Percentiles rank a stretch among this genome's conserved stretches.
Conservation (phyloP, 148 eudicot genomes). For the Camellia lanceoleosa region DNA sequence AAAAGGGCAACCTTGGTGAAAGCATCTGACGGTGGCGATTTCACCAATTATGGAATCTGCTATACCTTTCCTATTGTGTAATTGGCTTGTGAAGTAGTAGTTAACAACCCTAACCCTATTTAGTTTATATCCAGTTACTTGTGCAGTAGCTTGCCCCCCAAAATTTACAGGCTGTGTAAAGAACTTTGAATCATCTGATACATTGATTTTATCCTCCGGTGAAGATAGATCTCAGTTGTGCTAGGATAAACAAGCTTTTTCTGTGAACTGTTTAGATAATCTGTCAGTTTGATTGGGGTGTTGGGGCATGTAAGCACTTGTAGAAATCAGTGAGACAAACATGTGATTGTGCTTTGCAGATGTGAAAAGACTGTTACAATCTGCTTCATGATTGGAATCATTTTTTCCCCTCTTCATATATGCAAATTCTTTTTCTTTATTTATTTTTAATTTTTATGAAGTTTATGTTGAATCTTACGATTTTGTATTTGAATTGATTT, state of each 20-base stretch:
- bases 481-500: too few relatives aligned
- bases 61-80: constrained; percentile 6
- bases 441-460: too few relatives aligned
- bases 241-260: background rate
- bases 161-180: background rate
- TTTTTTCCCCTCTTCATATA: too few relatives aligned
- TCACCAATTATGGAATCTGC: background rate
- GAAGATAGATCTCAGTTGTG: too few relatives aligned
- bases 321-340: too few relatives aligned
- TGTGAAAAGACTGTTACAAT: too few relatives aligned
- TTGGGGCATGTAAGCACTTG: too few relatives aligned
- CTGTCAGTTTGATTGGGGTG: too few relatives aligned
- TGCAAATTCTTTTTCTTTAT: too few relatives aligned
- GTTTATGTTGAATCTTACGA: too few relatives aligned
- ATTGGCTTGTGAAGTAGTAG: background rate
- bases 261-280: background rate
- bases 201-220: background rate
- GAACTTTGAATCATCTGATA: background rate
- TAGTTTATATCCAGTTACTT: background rate
- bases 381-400: too few relatives aligned
- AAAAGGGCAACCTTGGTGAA: constrained; percentile 56
- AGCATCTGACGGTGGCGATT: background rate
- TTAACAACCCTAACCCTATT: background rate
- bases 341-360: too few relatives aligned
- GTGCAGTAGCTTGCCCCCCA: background rate